Base-by-base conservation (phyloP, 306 rosid species). In the Mimosa pudica region DNA sequence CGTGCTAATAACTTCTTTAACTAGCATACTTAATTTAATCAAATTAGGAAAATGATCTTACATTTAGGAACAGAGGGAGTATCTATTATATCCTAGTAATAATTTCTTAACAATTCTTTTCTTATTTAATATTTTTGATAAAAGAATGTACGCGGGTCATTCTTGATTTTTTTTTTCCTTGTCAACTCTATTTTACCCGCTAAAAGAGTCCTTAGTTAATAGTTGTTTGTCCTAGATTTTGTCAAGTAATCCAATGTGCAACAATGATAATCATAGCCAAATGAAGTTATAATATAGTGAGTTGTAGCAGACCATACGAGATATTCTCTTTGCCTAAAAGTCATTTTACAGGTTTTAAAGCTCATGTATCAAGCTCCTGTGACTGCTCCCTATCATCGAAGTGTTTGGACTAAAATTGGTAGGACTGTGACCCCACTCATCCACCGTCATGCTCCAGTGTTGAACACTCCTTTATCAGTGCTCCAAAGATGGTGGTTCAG, bases 401-500 rank as follows among this genome's bases (percentile, higher is more conserved):
- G 92, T 18, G 93, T 89, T 52, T 94, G 98, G 98, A 78, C 95
- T 14, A 90, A 85, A 85, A 86, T 94, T 4, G 97, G 95, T 73
- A 81, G 89, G 85, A 47, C 71, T 1, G 84, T 86, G 12, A 82
- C 88, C 64, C 98, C 98, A 2, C 32, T 85, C 33, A 77, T 94
- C 83, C 82, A 89, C 64, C 90, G 89, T 62, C 82, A 89, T 38
- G 86, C 93, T 3, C 97, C 97, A 0, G 88, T 91, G 82, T 83
- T 94, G 71, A 89, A 84, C 32, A 82, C 97, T 36, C 97, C 97
- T 1, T 17, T 94, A 83, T 81, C 97, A 48, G 89, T 97, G 24
- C 84, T 85, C 30, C 97, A 94, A 80, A 87, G 95, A 79, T 94
- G 98, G 98, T 92, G 97, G 98, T 81, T 94, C 80, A 87, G 98